Conservation (phyloP, 2,329 filamentous ascomycete species). For the Trichoderma guizhouense region DNA sequence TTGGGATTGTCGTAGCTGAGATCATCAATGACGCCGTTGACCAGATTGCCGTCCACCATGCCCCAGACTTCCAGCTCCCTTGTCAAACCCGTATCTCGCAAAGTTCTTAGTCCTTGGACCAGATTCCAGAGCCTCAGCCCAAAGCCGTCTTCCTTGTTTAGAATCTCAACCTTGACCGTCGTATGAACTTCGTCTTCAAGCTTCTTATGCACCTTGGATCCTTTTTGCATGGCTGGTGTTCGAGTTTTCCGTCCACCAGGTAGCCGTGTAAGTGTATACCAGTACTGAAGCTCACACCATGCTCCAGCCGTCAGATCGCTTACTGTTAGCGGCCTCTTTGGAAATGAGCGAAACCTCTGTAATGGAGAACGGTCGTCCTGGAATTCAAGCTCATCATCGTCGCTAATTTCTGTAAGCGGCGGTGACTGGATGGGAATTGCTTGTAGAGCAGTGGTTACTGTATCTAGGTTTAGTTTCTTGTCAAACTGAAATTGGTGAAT, state of each 20-base stretch:
- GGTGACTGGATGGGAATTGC: constrained; percentile 19
- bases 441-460: constrained; percentile 53
- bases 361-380: constrained; percentile 55
- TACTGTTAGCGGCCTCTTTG: constrained; percentile 77
- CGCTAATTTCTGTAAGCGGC: constrained; percentile 21
- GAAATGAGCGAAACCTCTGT: constrained; percentile 72
- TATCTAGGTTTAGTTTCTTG: constrained; percentile 35
- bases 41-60: constrained; percentile 71
- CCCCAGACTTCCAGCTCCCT: constrained; percentile 85
- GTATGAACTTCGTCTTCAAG: constrained; percentile 84
- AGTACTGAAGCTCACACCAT: constrained; percentile 96
- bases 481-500: rapidly evolving
- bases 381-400: constrained; percentile 18
- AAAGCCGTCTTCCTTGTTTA: constrained; percentile 76
- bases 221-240: constrained; percentile 81
- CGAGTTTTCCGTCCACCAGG: constrained; percentile 68
- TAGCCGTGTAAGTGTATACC: constrained; percentile 74
- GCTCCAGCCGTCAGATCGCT: constrained; percentile 84
- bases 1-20: constrained; percentile 76
- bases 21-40: constrained; percentile 89
- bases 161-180: constrained; percentile 67
- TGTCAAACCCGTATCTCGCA: constrained; percentile 68
- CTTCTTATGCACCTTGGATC: constrained; percentile 73
- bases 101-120: constrained; percentile 75
- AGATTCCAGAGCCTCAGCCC: constrained; percentile 87